Conservation (phyloP, 2,329 filamentous ascomycete species). For the Aureobasidium sp. region DNA sequence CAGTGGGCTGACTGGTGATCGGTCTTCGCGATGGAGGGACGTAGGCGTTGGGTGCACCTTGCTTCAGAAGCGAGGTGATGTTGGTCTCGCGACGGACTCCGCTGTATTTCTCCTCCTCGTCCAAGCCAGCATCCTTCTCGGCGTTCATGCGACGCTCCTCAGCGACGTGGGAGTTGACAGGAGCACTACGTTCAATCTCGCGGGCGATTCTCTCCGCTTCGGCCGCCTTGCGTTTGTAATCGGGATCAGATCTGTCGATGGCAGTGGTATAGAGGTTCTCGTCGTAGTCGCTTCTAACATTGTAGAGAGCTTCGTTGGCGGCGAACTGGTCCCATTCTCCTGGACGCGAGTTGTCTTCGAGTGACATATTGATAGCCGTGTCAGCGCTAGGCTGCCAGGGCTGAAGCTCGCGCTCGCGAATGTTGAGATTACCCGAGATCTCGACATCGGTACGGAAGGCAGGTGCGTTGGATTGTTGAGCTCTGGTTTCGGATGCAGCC, state of each 20-base stretch:
- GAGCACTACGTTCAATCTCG: conserved; percentile 74
- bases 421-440: conserved; percentile 62
- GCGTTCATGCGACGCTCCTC: conserved; percentile 72
- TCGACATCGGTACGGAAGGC: conserved; percentile 81
- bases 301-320: conserved; percentile 79
- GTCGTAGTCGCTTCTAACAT: conserved; percentile 82
- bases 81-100: conserved; percentile 69
- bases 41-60: conserved; percentile 64
- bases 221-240: conserved; percentile 70
- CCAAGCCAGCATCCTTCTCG: conserved; percentile 57
- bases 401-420: conserved; percentile 68
- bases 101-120: conserved; percentile 97
- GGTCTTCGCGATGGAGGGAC: conserved; percentile 83
- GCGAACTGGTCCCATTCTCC: conserved; percentile 87
- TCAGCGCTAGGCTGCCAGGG: conserved; percentile 69
- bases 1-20: conserved; percentile 64
- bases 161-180: conserved; percentile 74
- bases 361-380: conserved; percentile 53
- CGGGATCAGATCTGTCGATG: conserved; percentile 77
- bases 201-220: conserved; percentile 76
- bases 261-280: conserved; percentile 91
- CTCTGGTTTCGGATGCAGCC: conserved; percentile 44
- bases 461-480: conserved; percentile 54
- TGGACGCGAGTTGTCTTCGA: conserved; percentile 49
- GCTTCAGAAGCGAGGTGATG: conserved; percentile 50